A percentile compares a stretch with the other conserved stretches of the same genome.
Evolutionary conservation across 148 eudicot genomes (phyloP).

Genomic region (Rhododendron williamsianum): DNA sequence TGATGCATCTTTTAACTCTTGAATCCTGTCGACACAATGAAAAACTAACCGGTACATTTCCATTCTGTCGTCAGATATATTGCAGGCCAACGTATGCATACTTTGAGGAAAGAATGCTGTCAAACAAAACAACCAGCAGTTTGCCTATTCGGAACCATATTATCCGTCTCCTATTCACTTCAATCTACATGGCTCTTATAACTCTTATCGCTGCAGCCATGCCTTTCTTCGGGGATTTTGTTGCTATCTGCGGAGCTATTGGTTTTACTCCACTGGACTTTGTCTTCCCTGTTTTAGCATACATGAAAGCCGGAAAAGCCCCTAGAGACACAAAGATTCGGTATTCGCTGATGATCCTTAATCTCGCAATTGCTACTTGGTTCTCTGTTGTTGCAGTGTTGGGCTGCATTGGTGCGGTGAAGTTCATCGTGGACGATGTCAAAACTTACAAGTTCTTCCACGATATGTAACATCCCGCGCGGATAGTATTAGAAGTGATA

Average conservation of each 20-base stretch:
- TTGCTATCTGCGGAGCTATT: conserved; percentile 41
- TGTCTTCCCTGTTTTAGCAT: conserved; percentile 38
- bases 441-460: conserved; percentile 38
- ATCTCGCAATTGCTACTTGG: conserved; percentile 30
- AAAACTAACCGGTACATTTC: not conserved
- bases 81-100: conserved; percentile 46
- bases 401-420: conserved; percentile 42
- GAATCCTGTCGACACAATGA: not conserved
- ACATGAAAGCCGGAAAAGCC: conserved; percentile 31
- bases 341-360: conserved; percentile 16
- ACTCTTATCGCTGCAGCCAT: conserved; percentile 37
- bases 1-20: not conserved
- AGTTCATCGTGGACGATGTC: conserved; percentile 29
- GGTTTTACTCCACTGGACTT: conserved; percentile 49
- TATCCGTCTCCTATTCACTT: conserved; percentile 24
- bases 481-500: not conserved
- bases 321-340: not conserved
- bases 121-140: conserved; percentile 3
- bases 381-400: conserved; percentile 38
- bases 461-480: conserved; percentile 18
- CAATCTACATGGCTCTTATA: conserved; percentile 28
- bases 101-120: conserved; percentile 29
- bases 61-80: conserved; percentile 28
- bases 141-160: not conserved
- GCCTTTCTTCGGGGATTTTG: conserved; percentile 51